Percentiles rank a stretch among this genome's conserved stretches.
phyloP scores from a whole-genome alignment of 2,329 filamentous ascomycete genomes.

The Alternaria brassicicola region DNA sequence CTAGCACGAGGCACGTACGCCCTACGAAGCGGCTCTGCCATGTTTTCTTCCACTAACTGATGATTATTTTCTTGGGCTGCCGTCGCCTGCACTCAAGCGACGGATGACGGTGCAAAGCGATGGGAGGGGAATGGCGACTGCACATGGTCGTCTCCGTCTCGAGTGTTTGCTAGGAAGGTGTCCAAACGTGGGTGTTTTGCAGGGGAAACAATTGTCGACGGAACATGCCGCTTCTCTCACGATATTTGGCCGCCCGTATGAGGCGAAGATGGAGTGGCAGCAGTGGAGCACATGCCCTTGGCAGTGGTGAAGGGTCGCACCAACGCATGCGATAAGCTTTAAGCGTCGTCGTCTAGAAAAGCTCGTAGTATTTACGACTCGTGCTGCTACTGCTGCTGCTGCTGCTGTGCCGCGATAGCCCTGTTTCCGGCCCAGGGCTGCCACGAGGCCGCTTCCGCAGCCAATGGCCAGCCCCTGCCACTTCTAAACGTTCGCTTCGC shows the following conservation, averaged over 20 bases:
- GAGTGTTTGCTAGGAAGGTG: neutral
- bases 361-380: slow-evolving; percentile 11
- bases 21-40: slow-evolving; percentile 8
- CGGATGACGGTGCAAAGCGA: slow-evolving; percentile 9
- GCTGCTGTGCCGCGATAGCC: slow-evolving; percentile 12
- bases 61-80: neutral
- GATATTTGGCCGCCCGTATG: slow-evolving; percentile 4
- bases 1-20: slow-evolving; percentile 1
- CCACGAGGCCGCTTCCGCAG: slow-evolving; percentile 22
- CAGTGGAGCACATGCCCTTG: neutral
- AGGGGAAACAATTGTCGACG: neutral
- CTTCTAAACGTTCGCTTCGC: slow-evolving; percentile 23
- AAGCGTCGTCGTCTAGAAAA: slow-evolving; percentile 17
- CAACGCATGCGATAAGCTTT: slow-evolving; percentile 10
- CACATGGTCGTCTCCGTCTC: neutral
- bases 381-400: neutral
- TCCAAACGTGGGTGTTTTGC: neutral
- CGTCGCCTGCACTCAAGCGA: slow-evolving; percentile 10
- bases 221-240: neutral
- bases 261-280: neutral
- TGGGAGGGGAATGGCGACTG: neutral
- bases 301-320: slow-evolving; percentile 4
- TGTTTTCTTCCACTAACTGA: neutral
- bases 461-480: slow-evolving; percentile 13
- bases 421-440: slow-evolving; percentile 15